Evolutionary conservation across 108 stramenopile genomes (phyloP).

Genomic region (Fistulifera pelliculosa): DNA sequence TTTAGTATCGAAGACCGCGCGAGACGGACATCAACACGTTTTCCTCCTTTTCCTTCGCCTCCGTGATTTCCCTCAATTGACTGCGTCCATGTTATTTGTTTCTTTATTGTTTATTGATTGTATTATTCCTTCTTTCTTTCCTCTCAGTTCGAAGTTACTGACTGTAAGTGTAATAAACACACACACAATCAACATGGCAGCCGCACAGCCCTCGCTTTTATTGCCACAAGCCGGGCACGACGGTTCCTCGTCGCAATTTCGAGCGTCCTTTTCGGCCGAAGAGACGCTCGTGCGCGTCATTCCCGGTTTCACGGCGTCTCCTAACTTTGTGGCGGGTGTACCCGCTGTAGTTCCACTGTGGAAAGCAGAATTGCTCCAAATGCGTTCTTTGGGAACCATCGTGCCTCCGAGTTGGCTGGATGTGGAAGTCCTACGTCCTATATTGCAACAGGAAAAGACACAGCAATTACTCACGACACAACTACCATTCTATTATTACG

Average conservation of each 20-base stretch:
- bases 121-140: too few relatives aligned
- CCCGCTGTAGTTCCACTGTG: slow-evolving; percentile 65
- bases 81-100: too few relatives aligned
- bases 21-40: too few relatives aligned
- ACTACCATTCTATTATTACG: slow-evolving; percentile 68
- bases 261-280: not conserved
- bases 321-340: slow-evolving; percentile 70
- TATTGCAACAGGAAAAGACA: slow-evolving; percentile 49
- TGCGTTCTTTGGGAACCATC: slow-evolving; percentile 48
- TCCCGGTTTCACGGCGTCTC: not conserved
- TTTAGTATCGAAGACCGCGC: too few relatives aligned
- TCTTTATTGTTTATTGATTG: too few relatives aligned
- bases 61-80: too few relatives aligned
- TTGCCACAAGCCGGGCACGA: not conserved
- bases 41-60: too few relatives aligned
- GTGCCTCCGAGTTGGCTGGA: slow-evolving; percentile 28
- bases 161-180: not conserved
- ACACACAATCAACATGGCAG: not conserved
- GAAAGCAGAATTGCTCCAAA: slow-evolving; percentile 52
- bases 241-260: not conserved
- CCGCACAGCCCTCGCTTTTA: not conserved
- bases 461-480: not conserved
- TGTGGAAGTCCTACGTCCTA: slow-evolving; percentile 30
- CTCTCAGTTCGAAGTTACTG: not conserved
- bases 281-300: not conserved